Percentiles rank a stretch among this genome's conserved stretches.
Evolutionary conservation across 78 protist genomes (phyloP).

Genomic region (Dictyostelium intermedium): DNA sequence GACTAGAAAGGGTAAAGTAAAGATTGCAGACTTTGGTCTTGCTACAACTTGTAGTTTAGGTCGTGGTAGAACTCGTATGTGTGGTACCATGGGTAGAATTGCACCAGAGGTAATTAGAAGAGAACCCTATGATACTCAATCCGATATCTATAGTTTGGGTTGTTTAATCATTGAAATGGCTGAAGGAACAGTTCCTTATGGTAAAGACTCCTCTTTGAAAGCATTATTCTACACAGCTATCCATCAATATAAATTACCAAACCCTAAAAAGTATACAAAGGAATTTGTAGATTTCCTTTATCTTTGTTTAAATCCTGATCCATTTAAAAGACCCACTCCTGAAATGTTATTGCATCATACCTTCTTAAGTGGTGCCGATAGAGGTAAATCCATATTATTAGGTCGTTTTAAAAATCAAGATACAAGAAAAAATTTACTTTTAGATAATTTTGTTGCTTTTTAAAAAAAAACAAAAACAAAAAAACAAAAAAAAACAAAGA

Average conservation of each 20-base stretch:
- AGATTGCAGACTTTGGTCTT: conserved; percentile 70
- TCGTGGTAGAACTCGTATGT: conserved; percentile 69
- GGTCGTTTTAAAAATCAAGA: conserved; percentile 57
- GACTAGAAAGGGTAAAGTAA: conserved; percentile 54
- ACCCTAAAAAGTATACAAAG: conserved; percentile 6
- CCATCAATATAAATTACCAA: conserved; percentile 6
- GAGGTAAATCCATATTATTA: conserved; percentile 29
- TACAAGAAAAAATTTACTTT: conserved; percentile 30
- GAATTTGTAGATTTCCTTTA: conserved; percentile 64
- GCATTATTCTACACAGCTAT: conserved; percentile 58
- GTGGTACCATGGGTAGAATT: conserved; percentile 79
- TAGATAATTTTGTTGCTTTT: conserved; percentile 70
- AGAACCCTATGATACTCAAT: conserved; percentile 70
- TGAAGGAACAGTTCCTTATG: conserved; percentile 57
- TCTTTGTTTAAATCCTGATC: conserved; percentile 48
- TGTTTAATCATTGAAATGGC: conserved; percentile 68
- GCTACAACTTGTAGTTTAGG: conserved; percentile 55
- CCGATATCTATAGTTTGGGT: conserved; percentile 64
- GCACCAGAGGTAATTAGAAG: conserved; percentile 57
- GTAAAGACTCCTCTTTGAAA: conserved; percentile 68
- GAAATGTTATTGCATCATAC: conserved; percentile 61
- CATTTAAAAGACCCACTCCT: conserved; percentile 64
- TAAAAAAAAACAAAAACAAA: not conserved
- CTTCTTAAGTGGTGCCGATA: conserved; percentile 22
- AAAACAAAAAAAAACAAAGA: not conserved